Conservation (phyloP, 495 filamentous ascomycete species). For the Xylaria telfairii region DNA sequence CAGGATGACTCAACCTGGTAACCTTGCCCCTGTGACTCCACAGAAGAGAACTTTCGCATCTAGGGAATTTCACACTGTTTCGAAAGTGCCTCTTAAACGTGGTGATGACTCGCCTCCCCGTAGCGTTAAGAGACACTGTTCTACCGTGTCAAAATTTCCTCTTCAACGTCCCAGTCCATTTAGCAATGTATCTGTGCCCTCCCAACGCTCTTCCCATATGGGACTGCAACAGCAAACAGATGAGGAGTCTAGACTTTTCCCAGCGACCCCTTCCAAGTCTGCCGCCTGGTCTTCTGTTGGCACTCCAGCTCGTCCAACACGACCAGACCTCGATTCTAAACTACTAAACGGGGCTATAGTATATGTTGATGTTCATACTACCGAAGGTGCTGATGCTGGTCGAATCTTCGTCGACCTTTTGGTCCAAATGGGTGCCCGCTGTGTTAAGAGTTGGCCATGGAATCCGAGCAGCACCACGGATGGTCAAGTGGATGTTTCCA, state of each 20-base stretch:
- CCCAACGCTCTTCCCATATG: slow-evolving; percentile 38
- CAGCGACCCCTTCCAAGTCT: slow-evolving; percentile 44
- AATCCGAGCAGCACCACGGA: slow-evolving; percentile 59
- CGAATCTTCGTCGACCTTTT: slow-evolving; percentile 83
- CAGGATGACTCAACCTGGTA: slow-evolving; percentile 7
- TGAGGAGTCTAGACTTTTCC: slow-evolving; percentile 31
- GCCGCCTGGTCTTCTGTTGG: slow-evolving; percentile 58
- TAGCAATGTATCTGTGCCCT: slow-evolving; percentile 51
- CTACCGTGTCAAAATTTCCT: slow-evolving; percentile 60
- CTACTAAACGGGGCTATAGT: slow-evolving; percentile 77
- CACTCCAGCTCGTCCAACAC: slow-evolving; percentile 62
- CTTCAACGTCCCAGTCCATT: slow-evolving; percentile 37
- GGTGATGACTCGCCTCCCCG: slow-evolving; percentile 67
- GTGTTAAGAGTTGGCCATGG: slow-evolving; percentile 86
- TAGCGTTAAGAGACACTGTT: slow-evolving; percentile 54
- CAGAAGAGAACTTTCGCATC: slow-evolving; percentile 31
- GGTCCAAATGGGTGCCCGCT: slow-evolving; percentile 82
- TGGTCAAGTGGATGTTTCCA: slow-evolving; percentile 48
- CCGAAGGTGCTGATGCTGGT: slow-evolving; percentile 85
- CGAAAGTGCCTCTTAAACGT: slow-evolving; percentile 76
- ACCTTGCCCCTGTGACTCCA: slow-evolving; percentile 44
- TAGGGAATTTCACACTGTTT: slow-evolving; percentile 62
- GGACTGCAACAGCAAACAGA: slow-evolving; percentile 26
- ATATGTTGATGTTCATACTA: slow-evolving; percentile 93
- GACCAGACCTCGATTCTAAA: slow-evolving; percentile 54